phyloP scores from a whole-genome alignment of 108 stramenopile genomes.

The Skeletonema potamos region DNA sequence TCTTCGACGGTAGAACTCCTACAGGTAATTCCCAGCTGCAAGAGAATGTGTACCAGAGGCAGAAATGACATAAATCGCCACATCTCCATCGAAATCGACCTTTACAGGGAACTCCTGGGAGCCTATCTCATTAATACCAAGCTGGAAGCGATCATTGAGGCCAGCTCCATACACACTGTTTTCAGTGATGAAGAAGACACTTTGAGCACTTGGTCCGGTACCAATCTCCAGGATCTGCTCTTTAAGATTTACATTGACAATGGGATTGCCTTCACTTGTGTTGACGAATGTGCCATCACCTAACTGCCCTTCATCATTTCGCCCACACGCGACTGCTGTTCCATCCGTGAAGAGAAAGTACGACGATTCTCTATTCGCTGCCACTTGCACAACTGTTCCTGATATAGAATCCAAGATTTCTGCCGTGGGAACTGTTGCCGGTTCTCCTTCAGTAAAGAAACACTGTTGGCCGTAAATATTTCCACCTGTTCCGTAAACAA shows the following conservation, averaged over 20 bases:
- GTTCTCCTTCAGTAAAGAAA: conserved; percentile 32
- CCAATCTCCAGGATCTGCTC: conserved; percentile 5
- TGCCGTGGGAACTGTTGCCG: not conserved
- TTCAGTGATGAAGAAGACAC: conserved; percentile 29
- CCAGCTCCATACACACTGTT: conserved; percentile 16
- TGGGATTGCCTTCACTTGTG: conserved; percentile 7
- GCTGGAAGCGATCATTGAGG: conserved; percentile 20
- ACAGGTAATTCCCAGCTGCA: conserved; percentile 4
- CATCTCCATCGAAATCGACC: conserved; percentile 5
- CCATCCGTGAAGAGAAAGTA: conserved; percentile 39
- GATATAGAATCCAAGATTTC: not conserved
- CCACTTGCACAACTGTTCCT: not conserved
- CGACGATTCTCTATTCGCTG: conserved; percentile 33
- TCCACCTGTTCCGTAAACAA: conserved; percentile 33
- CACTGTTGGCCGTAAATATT: conserved; percentile 50
- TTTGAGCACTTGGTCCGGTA: conserved; percentile 36
- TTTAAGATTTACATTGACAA: conserved; percentile 11
- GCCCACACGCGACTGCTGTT: conserved; percentile 30
- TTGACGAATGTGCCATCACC: conserved; percentile 41
- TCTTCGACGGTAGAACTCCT: too few relatives aligned
- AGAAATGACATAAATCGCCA: conserved; percentile 12
- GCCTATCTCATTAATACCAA: conserved; percentile 11
- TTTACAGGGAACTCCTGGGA: not conserved
- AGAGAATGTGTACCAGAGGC: conserved; percentile 19
- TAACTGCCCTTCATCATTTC: conserved; percentile 40